Conservation (phyloP, 108 stramenopile species). For the Cyclostephanos tholiformis region DNA sequence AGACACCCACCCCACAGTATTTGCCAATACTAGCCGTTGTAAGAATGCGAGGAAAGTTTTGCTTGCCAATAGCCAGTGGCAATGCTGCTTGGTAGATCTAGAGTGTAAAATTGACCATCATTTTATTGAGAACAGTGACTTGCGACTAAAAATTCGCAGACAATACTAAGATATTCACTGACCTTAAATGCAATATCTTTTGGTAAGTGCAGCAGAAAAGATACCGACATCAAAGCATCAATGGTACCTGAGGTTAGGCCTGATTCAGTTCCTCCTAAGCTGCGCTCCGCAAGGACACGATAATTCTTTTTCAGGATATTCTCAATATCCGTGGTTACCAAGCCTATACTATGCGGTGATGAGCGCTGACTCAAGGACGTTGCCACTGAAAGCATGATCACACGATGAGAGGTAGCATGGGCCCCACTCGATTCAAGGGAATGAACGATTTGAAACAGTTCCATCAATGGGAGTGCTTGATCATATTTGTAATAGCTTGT, state of each 20-base stretch:
- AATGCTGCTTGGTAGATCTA: slow-evolving; percentile 71
- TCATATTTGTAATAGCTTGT: background rate
- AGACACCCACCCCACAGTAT: slow-evolving; percentile 49
- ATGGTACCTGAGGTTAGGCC: slow-evolving; percentile 75
- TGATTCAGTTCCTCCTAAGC: slow-evolving; percentile 72
- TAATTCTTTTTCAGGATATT: slow-evolving; percentile 21
- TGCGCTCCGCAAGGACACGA: slow-evolving; percentile 60
- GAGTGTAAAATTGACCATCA: background rate
- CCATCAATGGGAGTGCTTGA: slow-evolving; percentile 8
- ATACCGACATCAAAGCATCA: slow-evolving; percentile 68
- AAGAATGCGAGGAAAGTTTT: slow-evolving; percentile 65
- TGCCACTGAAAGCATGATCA: slow-evolving; percentile 48
- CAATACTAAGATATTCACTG: background rate
- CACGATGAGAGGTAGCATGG: slow-evolving; percentile 60
- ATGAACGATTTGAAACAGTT: slow-evolving; percentile 46
- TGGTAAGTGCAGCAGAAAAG: slow-evolving; percentile 66
- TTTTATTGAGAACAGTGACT: background rate
- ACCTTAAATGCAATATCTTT: slow-evolving; percentile 78
- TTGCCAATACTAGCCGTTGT: slow-evolving; percentile 71
- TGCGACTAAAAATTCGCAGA: too few relatives aligned
- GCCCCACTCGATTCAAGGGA: slow-evolving; percentile 63
- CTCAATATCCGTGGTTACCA: slow-evolving; percentile 5
- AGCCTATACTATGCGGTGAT: background rate
- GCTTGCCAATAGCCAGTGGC: slow-evolving; percentile 79
- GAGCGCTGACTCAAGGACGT: slow-evolving; percentile 32